Percentiles rank a stretch among this genome's conserved stretches.
Evolutionary conservation across 495 filamentous ascomycete genomes (phyloP).

Genomic region (Aspergillus affinis): DNA sequence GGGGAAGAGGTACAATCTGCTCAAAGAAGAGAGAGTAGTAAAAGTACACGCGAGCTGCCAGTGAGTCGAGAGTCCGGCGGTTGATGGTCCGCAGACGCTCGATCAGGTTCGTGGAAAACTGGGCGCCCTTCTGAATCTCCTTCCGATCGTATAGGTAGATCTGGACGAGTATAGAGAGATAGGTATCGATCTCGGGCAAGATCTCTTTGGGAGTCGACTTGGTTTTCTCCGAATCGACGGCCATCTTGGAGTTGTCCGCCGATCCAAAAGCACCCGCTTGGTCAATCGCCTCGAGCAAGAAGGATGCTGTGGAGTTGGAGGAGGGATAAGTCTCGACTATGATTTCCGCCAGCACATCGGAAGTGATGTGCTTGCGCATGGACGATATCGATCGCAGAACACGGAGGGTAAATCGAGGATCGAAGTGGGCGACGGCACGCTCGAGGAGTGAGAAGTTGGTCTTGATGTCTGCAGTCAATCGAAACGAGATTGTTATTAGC

Average conservation of each 20-base stretch:
- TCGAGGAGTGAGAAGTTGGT: conserved; percentile 88
- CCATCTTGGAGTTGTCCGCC: conserved; percentile 62
- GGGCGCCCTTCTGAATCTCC: conserved; percentile 70
- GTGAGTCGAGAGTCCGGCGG: conserved; percentile 88
- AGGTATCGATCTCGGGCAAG: conserved; percentile 88
- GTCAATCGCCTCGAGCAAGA: conserved; percentile 66
- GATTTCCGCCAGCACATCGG: conserved; percentile 75
- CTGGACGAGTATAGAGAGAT: conserved; percentile 84
- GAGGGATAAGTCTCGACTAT: conserved; percentile 76
- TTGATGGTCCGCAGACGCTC: conserved; percentile 85
- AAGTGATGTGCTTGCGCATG: conserved; percentile 83
- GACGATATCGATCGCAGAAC: conserved; percentile 94
- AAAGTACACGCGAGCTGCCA: conserved; percentile 95
- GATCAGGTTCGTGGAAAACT: conserved; percentile 78
- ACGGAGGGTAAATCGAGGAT: conserved; percentile 89
- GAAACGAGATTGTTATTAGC: conserved; percentile 7
- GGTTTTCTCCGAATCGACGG: conserved; percentile 65
- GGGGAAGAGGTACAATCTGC: conserved; percentile 79
- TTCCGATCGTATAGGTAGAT: conserved; percentile 86
- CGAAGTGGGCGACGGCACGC: conserved; percentile 88
- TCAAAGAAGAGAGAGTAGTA: conserved; percentile 95
- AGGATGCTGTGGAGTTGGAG: conserved; percentile 63
- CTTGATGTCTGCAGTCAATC: conserved; percentile 71
- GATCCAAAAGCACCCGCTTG: conserved; percentile 59
- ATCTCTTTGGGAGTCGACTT: conserved; percentile 59